Conservation (phyloP, 2,329 filamentous ascomycete genomes). For the Geosmithia flava region DNA sequence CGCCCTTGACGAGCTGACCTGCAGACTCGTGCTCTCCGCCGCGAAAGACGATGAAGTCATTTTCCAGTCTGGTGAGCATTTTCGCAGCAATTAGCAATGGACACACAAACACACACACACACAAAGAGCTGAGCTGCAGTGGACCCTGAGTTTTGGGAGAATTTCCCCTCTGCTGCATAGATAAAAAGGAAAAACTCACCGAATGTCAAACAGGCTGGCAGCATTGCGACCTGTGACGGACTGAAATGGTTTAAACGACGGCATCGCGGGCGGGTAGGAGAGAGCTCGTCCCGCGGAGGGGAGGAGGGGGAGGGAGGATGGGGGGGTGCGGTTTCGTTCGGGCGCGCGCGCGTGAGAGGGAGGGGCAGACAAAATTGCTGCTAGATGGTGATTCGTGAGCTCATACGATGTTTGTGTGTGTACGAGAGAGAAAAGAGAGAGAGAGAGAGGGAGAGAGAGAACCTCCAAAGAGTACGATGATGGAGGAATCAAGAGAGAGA, state of each 20-base stretch:
- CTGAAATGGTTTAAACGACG: slow-evolving; percentile 43
- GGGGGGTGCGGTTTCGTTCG: too few relatives aligned
- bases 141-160: too few relatives aligned
- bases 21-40: slow-evolving; percentile 64
- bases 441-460: not conserved
- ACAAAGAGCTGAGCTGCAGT: too few relatives aligned
- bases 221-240: slow-evolving; percentile 36
- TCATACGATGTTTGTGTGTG: too few relatives aligned
- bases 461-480: not conserved
- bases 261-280: slow-evolving; percentile 25
- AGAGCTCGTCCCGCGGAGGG: not conserved
- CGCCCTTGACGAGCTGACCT: slow-evolving; percentile 62
- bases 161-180: too few relatives aligned
- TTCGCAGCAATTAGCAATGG: not conserved
- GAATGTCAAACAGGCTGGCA: slow-evolving; percentile 45
- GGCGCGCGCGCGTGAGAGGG: not conserved
- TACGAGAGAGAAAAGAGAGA: too few relatives aligned
- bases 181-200: slow-evolving; percentile 26
- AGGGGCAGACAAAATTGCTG: too few relatives aligned
- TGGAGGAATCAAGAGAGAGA: not conserved
- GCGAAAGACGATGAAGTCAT: slow-evolving; percentile 68
- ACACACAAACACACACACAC: too few relatives aligned
- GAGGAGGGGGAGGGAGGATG: not conserved
- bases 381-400: too few relatives aligned
- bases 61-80: slow-evolving; percentile 47